Evolutionary conservation across 345 rosid species (phyloP).

Genomic region (Hypericum perforatum): DNA sequence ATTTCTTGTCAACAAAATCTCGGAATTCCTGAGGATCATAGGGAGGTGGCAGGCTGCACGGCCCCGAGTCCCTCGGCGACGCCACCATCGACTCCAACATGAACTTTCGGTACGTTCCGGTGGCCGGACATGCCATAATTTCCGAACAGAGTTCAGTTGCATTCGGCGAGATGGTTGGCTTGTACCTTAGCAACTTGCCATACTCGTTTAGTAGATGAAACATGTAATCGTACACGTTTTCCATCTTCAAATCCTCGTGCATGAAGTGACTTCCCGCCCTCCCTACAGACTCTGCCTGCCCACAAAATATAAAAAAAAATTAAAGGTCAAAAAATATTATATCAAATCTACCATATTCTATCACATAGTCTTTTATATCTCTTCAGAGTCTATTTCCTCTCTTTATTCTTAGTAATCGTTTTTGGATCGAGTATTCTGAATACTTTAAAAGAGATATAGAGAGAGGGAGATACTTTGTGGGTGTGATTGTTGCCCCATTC

Average conservation of each 20-base stretch:
- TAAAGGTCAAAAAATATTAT: no score
- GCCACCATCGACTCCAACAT: conserved; percentile 2
- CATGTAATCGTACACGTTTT: neutral
- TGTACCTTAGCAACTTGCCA: neutral
- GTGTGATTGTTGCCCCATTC: conserved; percentile 28
- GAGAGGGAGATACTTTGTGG: conserved; percentile 9
- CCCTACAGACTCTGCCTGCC: neutral
- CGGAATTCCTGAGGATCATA: no score
- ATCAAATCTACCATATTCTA: no score
- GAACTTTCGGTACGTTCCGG: neutral
- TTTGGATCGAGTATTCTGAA: no score
- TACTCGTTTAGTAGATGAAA: conserved; percentile 1
- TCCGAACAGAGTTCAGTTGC: neutral
- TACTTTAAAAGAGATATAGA: no score
- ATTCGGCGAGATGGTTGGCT: neutral
- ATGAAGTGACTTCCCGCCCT: neutral
- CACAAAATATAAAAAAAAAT: no score
- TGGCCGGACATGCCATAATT: neutral
- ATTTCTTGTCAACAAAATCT: no score
- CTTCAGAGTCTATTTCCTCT: no score
- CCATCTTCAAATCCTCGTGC: neutral
- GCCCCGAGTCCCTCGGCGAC: no score
- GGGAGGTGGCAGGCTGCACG: no score
- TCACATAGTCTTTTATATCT: no score
- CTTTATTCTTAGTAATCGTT: no score